These are phyloP conservation scores for Eimeria acervulina DNA, from an alignment of 169 alveolate species.

Conservation along the genomic window DNA sequence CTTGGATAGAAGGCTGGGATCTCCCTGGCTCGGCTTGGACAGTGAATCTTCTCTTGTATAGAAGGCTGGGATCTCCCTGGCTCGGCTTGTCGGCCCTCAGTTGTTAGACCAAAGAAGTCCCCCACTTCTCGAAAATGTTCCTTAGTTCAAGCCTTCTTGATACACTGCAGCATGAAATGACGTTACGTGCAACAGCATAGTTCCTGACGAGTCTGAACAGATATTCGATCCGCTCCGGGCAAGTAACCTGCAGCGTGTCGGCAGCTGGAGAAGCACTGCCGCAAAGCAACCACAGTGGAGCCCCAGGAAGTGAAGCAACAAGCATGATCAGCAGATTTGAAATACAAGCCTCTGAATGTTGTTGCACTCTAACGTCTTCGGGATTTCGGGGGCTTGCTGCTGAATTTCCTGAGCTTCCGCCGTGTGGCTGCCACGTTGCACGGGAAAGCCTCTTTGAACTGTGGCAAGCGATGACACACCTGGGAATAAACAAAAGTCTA, in stretches of 20 bases:
- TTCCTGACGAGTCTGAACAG: neutral
- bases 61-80: neutral
- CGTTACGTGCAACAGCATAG: neutral
- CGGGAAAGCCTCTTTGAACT: neutral
- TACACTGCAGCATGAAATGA: neutral
- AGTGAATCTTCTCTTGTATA: neutral
- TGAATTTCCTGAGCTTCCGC: neutral
- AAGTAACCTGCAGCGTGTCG: neutral
- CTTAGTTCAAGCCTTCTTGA: slow-evolving; percentile 30
- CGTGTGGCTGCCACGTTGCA: neutral
- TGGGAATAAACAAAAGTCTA: neutral
- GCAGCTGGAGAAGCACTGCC: neutral
- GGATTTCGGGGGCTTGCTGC: neutral
- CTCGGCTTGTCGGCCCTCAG: neutral
- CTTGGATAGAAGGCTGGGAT: neutral
- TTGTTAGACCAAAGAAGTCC: neutral
- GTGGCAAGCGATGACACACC: slow-evolving; percentile 10
- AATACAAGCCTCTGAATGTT: neutral
- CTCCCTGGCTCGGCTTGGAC: neutral
- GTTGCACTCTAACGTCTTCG: slow-evolving; percentile 4
- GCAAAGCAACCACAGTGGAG: neutral
- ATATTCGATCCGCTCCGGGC: neutral
- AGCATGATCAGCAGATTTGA: neutral
- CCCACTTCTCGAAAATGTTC: neutral
- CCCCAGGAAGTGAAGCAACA: neutral